phyloP scores from a whole-genome alignment of 768 basidiomycete species.

The Tricholomella constricta region DNA sequence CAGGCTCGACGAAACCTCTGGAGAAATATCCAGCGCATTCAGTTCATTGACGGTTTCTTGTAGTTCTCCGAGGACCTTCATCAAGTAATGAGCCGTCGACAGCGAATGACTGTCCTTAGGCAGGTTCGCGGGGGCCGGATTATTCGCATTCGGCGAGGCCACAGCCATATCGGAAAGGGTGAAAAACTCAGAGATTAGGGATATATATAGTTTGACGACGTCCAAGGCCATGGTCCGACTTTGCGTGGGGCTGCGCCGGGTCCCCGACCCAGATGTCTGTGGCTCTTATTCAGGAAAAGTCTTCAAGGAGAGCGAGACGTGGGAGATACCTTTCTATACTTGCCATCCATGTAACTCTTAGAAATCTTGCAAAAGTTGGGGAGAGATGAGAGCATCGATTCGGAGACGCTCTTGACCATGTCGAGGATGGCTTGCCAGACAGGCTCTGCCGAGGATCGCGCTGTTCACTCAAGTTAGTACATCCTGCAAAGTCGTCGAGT shows the following conservation, averaged over 20 bases:
- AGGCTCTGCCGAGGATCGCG: conserved; percentile 68
- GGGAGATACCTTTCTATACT: conserved; percentile 75
- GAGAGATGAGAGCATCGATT: conserved; percentile 78
- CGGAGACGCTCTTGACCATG: conserved; percentile 86
- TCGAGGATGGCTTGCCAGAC: conserved; percentile 81
- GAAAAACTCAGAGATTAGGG: conserved; percentile 80
- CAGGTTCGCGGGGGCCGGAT: conserved; percentile 50
- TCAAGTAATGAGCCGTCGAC: conserved; percentile 79
- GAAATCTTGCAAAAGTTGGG: conserved; percentile 96
- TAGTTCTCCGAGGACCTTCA: conserved; percentile 80
- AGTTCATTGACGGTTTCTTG: conserved; percentile 86
- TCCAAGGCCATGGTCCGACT: conserved; percentile 84
- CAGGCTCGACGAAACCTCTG: conserved; percentile 68
- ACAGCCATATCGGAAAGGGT: conserved; percentile 76
- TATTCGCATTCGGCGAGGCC: conserved; percentile 47
- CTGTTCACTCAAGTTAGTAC: conserved; percentile 38
- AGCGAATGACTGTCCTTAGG: conserved; percentile 80
- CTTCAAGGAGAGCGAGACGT: background rate
- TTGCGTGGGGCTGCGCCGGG: conserved; percentile 78
- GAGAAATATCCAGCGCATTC: conserved; percentile 74
- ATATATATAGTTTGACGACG: conserved; percentile 77
- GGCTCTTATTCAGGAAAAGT: conserved; percentile 18
- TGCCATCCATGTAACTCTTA: conserved; percentile 89
- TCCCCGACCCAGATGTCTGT: conserved; percentile 38
- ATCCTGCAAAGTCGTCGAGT: background rate